Percentiles rank a stretch among this genome's conserved stretches.
These are phyloP conservation scores for Amanita polypyramis DNA, from an alignment of 768 basidiomycete species.

Conservation along the genomic window DNA sequence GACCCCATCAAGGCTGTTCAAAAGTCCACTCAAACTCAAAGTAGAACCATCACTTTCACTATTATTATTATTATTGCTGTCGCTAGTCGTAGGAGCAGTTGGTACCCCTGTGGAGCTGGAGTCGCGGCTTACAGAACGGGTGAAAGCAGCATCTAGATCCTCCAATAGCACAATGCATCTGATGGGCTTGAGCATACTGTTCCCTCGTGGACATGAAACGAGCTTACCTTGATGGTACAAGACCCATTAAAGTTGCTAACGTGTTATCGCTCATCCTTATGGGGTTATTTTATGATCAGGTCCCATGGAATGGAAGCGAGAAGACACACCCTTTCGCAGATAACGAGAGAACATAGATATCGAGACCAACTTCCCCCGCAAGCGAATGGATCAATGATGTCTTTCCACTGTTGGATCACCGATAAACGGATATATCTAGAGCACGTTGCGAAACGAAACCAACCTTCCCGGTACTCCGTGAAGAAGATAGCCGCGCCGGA, in stretches of 20 bases:
- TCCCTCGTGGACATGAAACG: constrained; percentile 2
- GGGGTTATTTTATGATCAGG: constrained; percentile 6
- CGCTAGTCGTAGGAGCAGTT: constrained; percentile 32
- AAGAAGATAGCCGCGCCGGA: constrained; percentile 76
- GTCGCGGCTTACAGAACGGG: constrained; percentile 78
- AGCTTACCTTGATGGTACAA: constrained; percentile 69
- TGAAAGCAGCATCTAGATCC: constrained; percentile 90
- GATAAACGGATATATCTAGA: constrained; percentile 3
- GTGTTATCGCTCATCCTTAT: constrained; percentile 85
- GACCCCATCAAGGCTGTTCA: constrained; percentile 82
- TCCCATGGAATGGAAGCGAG: not conserved
- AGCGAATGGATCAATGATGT: constrained; percentile 80
- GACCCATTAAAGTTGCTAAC: constrained; percentile 77
- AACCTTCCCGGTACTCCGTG: constrained; percentile 84
- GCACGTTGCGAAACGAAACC: constrained; percentile 9
- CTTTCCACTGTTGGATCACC: constrained; percentile 48
- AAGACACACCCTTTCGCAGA: constrained; percentile 71
- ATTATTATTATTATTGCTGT: constrained; percentile 23
- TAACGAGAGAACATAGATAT: constrained; percentile 86
- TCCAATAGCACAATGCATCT: constrained; percentile 91
- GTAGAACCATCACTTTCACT: constrained; percentile 68
- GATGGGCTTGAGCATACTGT: constrained; percentile 11
- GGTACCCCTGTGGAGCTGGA: constrained; percentile 69
- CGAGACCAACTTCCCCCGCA: constrained; percentile 76
- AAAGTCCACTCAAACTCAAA: constrained; percentile 71